A percentile compares a stretch with the other conserved stretches of the same genome.
Conservation (phyloP, 2,329 filamentous ascomycete species). For the Clonostachys chloroleuca region DNA sequence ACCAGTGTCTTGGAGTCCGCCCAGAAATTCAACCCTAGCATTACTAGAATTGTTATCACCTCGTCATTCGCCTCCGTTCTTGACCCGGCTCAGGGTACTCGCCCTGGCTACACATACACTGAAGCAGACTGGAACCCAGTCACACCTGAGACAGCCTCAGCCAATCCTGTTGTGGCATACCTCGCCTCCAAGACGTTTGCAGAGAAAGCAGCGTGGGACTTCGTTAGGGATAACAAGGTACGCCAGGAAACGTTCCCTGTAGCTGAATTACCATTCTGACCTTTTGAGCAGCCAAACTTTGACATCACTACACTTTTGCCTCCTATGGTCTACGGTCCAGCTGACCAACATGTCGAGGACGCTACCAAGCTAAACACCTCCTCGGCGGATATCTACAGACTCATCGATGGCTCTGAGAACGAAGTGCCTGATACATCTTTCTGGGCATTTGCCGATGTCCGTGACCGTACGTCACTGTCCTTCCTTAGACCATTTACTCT, state of each 20-base stretch:
- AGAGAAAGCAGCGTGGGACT: constrained; percentile 28
- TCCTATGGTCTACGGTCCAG: constrained; percentile 3
- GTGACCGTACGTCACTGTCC: too few species aligned
- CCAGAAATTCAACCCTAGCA: constrained; percentile 24
- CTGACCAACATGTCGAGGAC: constrained; percentile 12
- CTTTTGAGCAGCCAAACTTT: constrained; percentile 34
- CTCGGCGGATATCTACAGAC: constrained; percentile 20
- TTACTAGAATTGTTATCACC: constrained; percentile 45
- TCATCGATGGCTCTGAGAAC: constrained; percentile 38
- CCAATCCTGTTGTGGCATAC: constrained; percentile 12
- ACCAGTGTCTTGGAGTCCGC: constrained; percentile 30
- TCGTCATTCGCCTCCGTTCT: constrained; percentile 65
- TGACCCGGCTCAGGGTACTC: constrained; percentile 21
- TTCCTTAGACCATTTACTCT: too few species aligned
- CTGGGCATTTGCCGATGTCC: too few species aligned
- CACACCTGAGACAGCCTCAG: background rate
- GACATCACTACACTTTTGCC: constrained; percentile 24
- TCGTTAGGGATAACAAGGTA: constrained; percentile 12
- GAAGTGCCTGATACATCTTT: too few species aligned
- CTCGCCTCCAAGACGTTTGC: constrained; percentile 25
- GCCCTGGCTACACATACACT: constrained; percentile 17
- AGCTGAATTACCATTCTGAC: constrained; percentile 27
- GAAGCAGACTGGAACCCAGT: constrained; percentile 18
- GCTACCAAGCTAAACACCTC: constrained; percentile 15
- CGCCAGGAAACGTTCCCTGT: background rate